These are phyloP conservation scores for Kwoniella sp. DNA, from an alignment of 768 basidiomycete genomes.

Conservation along the genomic window DNA sequence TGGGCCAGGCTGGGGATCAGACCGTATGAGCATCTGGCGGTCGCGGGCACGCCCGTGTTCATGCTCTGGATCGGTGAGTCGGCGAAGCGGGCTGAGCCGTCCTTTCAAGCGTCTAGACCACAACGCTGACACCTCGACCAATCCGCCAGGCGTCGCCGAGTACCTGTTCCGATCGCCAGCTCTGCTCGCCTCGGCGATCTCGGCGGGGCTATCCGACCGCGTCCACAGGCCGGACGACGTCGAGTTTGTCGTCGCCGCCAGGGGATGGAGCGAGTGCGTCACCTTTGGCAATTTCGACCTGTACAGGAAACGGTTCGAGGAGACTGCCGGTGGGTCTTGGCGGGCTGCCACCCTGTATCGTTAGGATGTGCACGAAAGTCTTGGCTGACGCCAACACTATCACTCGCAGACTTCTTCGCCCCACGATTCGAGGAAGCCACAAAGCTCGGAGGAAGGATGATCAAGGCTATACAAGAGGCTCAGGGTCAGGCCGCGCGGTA, in stretches of 20 bases:
- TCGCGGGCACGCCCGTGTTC: slow-evolving; percentile 95
- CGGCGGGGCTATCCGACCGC: slow-evolving; percentile 68
- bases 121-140: background rate
- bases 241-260: slow-evolving; percentile 87
- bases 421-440: slow-evolving; percentile 80
- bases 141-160: slow-evolving; percentile 68
- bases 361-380: too few relatives aligned
- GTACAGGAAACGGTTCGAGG: slow-evolving; percentile 73
- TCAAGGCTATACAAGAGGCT: slow-evolving; percentile 62
- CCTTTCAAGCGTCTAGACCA: background rate
- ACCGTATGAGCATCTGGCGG: slow-evolving; percentile 82
- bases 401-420: slow-evolving; percentile 63
- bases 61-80: slow-evolving; percentile 75
- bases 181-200: slow-evolving; percentile 65
- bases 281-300: slow-evolving; percentile 86
- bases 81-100: background rate
- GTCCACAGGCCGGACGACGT: slow-evolving; percentile 83
- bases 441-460: slow-evolving; percentile 79
- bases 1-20: slow-evolving; percentile 84
- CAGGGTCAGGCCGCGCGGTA: too few relatives aligned
- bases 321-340: slow-evolving; percentile 59
- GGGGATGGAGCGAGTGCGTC: slow-evolving; percentile 95
- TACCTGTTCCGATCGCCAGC: slow-evolving; percentile 73
- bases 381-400: background rate
- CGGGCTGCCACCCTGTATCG: too few relatives aligned